Base-by-base conservation (phyloP, 192 early-diverging fungal genomes). In the Backusella macrospora region DNA sequence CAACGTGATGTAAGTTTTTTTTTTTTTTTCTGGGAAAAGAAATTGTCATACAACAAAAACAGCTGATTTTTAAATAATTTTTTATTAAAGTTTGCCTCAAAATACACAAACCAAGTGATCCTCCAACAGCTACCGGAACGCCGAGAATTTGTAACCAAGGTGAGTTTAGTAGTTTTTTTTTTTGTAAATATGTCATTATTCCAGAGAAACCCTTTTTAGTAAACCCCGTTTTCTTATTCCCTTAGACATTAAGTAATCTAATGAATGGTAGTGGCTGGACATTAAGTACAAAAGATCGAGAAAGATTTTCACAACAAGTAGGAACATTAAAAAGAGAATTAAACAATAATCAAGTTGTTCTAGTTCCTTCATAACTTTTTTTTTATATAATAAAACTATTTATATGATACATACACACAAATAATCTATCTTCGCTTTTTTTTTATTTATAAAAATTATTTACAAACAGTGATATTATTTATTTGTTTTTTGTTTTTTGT, bases 271-370 rank as follows among this genome's bases (percentile, higher is more conserved):
- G 91, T 26, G 87, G 86, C 38, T 78, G 66, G 67, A 88, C 81
- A 23, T 43, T 91, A 4, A 76, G 71, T 21, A 73, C 80, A 18
- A 76, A 81, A 38, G 92, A 90, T 67, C 80, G 90, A 40, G 91
- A 93, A 62, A 77, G 83, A 14, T 92, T 93, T 70, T 90, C 91
- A 0, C 89, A 90, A 63, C 86, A 90, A 55, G 75, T 92, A 7
- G 82, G 73, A 7, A 72, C 78, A 1, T 86, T 90, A 48, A 79
- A 80, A 62, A 81, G 87, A 34, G 88, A 87, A 45, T 73, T 86
- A 14, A 78, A 70, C 42, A 59, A 68, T 23, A 72, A 68, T 63
- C 65, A 68, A 16, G 39, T 80, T 13, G 49, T 55, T 21, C 48
- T 80, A 13, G 65, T 80, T 40, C 79, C 75, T 26, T 46, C 62